Evolutionary conservation across 2,329 filamentous ascomycete species (phyloP).

Genomic region (Pseudogymnoascus sp.): DNA sequence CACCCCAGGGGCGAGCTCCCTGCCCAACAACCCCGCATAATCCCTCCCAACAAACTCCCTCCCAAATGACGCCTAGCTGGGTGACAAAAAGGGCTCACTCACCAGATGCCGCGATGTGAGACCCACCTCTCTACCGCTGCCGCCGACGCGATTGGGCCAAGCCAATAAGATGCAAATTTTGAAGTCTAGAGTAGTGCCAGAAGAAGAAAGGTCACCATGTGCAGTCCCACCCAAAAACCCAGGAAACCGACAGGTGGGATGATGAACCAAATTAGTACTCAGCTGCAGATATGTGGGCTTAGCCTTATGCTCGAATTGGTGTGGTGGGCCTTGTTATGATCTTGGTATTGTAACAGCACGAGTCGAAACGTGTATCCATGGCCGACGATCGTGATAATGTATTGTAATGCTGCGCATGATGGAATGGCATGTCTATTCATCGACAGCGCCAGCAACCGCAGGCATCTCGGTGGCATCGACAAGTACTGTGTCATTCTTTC

Average conservation of each 20-base stretch:
- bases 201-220: not conserved
- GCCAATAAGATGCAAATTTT: not conserved
- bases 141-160: not conserved
- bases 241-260: conserved; percentile 8
- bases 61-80: not conserved
- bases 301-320: not conserved
- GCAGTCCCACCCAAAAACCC: not conserved
- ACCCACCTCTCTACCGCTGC: not conserved
- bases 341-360: not conserved
- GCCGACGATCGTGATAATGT: not conserved
- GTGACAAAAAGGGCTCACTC: conserved; percentile 8
- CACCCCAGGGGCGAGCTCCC: not conserved
- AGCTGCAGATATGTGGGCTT: conserved; percentile 7
- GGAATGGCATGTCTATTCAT: not conserved
- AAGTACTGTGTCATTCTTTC: conserved; percentile 28
- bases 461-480: conserved; percentile 22
- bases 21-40: not conserved
- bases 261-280: conserved; percentile 12
- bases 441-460: conserved; percentile 22
- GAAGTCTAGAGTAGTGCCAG: not conserved
- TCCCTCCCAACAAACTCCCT: not conserved
- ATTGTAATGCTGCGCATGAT: not conserved
- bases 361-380: not conserved
- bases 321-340: not conserved
- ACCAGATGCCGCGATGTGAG: conserved; percentile 3